These are phyloP conservation scores for Phytophthora citricola DNA, from an alignment of 352 stramenopile genomes.

Conservation along the genomic window DNA sequence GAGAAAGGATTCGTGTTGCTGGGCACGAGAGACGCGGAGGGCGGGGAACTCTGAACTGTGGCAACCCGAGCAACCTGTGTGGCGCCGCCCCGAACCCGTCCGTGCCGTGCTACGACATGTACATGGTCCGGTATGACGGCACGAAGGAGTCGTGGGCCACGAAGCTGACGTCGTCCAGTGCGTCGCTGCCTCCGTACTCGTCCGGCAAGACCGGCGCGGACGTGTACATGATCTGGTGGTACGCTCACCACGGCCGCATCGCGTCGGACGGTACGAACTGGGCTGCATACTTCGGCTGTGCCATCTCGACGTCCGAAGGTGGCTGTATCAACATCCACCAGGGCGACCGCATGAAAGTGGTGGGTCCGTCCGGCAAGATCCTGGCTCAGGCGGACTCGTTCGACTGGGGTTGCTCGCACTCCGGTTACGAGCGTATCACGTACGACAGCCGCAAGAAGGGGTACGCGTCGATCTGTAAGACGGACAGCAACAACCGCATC, in stretches of 20 bases:
- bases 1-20: slow-evolving; percentile 62
- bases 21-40: slow-evolving; percentile 51
- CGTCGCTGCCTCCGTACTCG: slow-evolving; percentile 59
- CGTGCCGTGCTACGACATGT: slow-evolving; percentile 66
- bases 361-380: slow-evolving; percentile 45
- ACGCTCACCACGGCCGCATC: slow-evolving; percentile 65
- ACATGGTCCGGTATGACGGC: slow-evolving; percentile 59
- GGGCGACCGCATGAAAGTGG: slow-evolving; percentile 68
- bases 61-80: slow-evolving; percentile 59
- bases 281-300: slow-evolving; percentile 63
- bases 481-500: slow-evolving; percentile 76
- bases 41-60: slow-evolving; percentile 62
- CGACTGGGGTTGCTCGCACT: slow-evolving; percentile 68
- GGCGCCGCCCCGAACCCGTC: slow-evolving; percentile 42
- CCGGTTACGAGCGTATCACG: slow-evolving; percentile 62
- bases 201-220: slow-evolving; percentile 39
- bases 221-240: slow-evolving; percentile 77
- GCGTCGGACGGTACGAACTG: slow-evolving; percentile 66
- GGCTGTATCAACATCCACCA: slow-evolving; percentile 76
- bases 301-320: slow-evolving; percentile 57
- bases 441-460: slow-evolving; percentile 53
- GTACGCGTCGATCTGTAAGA: slow-evolving; percentile 67
- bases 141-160: slow-evolving; percentile 59
- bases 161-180: slow-evolving; percentile 60
- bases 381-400: slow-evolving; percentile 50